Base-by-base conservation (phyloP, 768 basidiomycete genomes). In the Serendipita sp. region DNA sequence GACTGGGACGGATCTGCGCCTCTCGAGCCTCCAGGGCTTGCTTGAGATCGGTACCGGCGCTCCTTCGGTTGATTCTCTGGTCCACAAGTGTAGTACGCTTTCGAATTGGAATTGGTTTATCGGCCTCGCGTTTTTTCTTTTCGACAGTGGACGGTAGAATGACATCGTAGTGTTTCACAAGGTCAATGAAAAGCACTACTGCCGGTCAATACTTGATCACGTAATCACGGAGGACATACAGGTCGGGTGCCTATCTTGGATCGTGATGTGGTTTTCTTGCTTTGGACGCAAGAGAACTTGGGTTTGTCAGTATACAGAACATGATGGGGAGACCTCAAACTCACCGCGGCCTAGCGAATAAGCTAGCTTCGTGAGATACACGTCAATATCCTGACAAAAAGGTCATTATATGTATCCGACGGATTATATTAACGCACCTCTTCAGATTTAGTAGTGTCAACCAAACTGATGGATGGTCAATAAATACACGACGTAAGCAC, bases 51-150 rank as follows among this genome's bases (percentile, higher is more conserved):
- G 81, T 80, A 30, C 85, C 87, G 2, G 82, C 79, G 2, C 80
- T 81, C 68, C 83, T 83, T 67, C 92, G 80, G 68, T 86, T 91
- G 73, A 91, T 79, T 54, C 92, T 86, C 84, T 93, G 86, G 73
- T 96, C 93, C 52, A 94, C 76, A 0, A 86, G 85, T 0, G 88
- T 86, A 2, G 93, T 95, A 64, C 89, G 88, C 71, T 93, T 94
- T 46, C 92, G 81, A 28, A 85, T 71, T 11, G 90, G 93, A 51
- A 89, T 78, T 66, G 85, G 89, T 52, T 93, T 85, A 68, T 90
- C 91, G 0, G 89, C 86, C 70, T 94, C 91, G 28, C 85, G 84
- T 70, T 87, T 89, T 78, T 94, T 95, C 71, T 83, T 85, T 54
- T 83, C 79, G 64, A 97, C 85, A 0, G 90, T 85, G 0, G 88